phyloP scores from a whole-genome alignment of 148 eudicot species.

The Selenicereus undatus region DNA sequence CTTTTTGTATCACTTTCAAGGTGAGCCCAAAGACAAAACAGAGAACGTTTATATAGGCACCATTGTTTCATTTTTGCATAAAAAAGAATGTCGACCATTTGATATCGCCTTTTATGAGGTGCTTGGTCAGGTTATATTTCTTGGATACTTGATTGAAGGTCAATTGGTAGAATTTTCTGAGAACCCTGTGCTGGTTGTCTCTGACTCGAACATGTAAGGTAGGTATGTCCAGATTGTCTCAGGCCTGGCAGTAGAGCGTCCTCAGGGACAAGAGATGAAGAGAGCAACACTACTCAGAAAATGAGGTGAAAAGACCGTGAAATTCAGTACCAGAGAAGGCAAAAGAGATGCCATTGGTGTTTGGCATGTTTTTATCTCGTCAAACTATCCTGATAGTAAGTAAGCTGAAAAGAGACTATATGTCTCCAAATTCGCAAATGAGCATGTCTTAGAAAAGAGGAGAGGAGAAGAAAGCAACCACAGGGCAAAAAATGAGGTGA shows the following conservation, averaged over 20 bases:
- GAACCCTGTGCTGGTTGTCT: not conserved
- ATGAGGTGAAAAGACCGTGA: not conserved
- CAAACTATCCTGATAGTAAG: not conserved
- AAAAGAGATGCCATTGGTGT: not conserved
- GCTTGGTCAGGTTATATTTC: not conserved
- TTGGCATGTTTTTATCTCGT: slow-evolving; percentile 10
- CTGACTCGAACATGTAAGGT: not conserved
- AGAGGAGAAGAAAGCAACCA: no score
- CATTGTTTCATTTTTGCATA: not conserved
- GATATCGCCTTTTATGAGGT: no score
- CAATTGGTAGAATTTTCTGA: not conserved
- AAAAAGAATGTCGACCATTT: not conserved
- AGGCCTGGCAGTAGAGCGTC: not conserved
- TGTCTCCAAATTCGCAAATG: not conserved
- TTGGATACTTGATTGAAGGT: not conserved
- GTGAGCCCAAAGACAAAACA: not conserved
- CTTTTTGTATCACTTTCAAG: not conserved
- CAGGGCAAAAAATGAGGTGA: not conserved
- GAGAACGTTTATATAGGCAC: not conserved
- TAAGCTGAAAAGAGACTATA: not conserved
- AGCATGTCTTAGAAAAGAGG: not conserved
- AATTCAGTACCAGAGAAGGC: not conserved
- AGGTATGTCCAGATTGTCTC: not conserved
- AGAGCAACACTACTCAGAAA: not conserved
- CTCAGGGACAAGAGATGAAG: not conserved